Base-by-base conservation (phyloP, 331 rosid species). In the Rhamnella rubrinervis region DNA sequence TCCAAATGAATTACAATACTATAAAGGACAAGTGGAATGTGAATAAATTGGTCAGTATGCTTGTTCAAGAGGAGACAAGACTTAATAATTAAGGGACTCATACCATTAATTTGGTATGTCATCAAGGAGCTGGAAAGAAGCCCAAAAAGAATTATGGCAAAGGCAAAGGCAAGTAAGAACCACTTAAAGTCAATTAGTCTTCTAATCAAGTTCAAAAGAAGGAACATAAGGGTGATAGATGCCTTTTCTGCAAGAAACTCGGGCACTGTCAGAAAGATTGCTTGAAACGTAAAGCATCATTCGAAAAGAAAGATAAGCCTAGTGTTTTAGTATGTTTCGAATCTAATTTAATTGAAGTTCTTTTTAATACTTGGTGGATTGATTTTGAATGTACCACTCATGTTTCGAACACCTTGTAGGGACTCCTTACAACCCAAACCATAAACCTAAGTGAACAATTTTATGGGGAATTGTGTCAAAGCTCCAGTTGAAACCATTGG, bases 1-100 rank as follows among this genome's bases (percentile, higher is more conserved):
- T 62, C 6, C 56, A 62, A 23, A 63, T 62, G 9, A 21, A 71
- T 37, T 62, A 53, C 8, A 63, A 62, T 14, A 23, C 46, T 17
- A 25, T 62, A 8, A 71, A 63, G 38, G 63, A 62, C 8, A 71
- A 71, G 9, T 40, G 55, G 16, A 47, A 47, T 47, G 16, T 47
- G 12, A 47, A 20, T 20, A 55, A 63, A 40, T 21, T 63, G 28
- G 0, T 31, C n/a, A 41, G 0, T 2, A 63, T 19, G 12, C 55
- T 63, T 11, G 37, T 20, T 11, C 55, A 41, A 63, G 53, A 63
- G 55, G 67, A 63, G 11, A 15, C 17, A 28, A 59, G 41, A 7
- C 37, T 59, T 23, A 23, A 23, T 0, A 23, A 23, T 23, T 1
- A 23, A 23, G 23, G 23, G 23, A 23, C 23, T 1, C 23, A 23